A percentile compares a stretch with the other conserved stretches of the same genome.
Conservation (phyloP, 192 early-diverging fungal genomes). For the Mortierella antarctica region DNA sequence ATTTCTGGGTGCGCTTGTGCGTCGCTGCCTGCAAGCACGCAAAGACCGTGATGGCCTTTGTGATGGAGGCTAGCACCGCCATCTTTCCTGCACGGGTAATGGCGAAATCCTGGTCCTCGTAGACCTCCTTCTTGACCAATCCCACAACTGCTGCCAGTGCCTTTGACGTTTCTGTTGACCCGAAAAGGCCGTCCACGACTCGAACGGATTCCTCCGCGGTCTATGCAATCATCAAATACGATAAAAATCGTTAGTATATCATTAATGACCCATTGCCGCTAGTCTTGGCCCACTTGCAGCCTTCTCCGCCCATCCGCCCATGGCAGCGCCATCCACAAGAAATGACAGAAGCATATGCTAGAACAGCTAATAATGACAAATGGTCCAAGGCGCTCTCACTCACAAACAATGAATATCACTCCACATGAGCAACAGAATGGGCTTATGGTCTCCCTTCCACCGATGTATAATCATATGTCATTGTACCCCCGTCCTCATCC, state of each 20-base stretch:
- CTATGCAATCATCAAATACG: conserved; percentile 31
- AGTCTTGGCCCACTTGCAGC: no score
- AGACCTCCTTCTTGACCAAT: conserved; percentile 79
- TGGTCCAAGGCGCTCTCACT: no score
- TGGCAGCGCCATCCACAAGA: no score
- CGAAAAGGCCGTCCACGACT: conserved; percentile 95
- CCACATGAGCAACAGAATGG: no score
- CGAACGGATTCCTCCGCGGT: conserved; percentile 90
- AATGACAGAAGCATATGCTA: no score
- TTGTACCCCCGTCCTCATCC: no score
- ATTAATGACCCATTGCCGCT: neutral
- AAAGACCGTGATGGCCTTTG: conserved; percentile 89
- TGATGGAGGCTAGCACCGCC: conserved; percentile 73
- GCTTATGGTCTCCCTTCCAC: no score
- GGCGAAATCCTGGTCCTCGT: conserved; percentile 74
- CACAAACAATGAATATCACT: no score
- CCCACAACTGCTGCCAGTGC: conserved; percentile 85
- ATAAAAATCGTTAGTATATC: neutral
- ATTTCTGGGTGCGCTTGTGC: conserved; percentile 63
- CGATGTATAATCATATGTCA: no score
- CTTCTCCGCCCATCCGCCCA: no score
- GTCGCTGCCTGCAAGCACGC: conserved; percentile 87
- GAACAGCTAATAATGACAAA: no score
- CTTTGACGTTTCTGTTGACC: conserved; percentile 92
- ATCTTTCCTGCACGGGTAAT: conserved; percentile 72